Evolutionary conservation across 148 eudicot genomes (phyloP), one percentile per base, ranked within the genome.

Genomic region (Cornus florida): DNA sequence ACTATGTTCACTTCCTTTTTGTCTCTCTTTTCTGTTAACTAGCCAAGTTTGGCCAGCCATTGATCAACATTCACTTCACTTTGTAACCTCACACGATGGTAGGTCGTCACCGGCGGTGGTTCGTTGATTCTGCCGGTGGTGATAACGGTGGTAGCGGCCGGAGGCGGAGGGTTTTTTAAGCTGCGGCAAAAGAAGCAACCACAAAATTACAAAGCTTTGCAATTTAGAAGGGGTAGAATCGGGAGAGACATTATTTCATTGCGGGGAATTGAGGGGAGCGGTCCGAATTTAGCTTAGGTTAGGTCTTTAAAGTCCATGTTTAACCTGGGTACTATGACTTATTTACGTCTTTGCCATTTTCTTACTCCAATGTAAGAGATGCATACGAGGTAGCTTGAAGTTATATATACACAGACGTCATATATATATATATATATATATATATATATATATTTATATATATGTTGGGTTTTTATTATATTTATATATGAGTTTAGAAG

Each of bases 211-310:
- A n/a, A n/a, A n/a, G n/a, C n/a, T n/a, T n/a, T n/a, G n/a, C n/a
- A n/a, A n/a, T n/a, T 82, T n/a, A 35, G 38, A 35, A 35, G 38
- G 38, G 38, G 38, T 2, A 48, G 6, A 90, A 86, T 81, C 64
- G 88, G 87, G 89, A 89, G 89, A 91, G 87, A 69, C 77, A 89
- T 77, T 85, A 85, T 92, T 92, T 94, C 97, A 89, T 88, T 77
- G 92, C 88, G 94, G 97, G 97, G 97, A 89, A 92, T 91, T 89
- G 94, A 91, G 92, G 97, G 94, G 88, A 89, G 86, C 97, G 97
- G 97, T 92, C 97, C 97, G 97, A 92, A 62, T 81, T 83, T 79
- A 83, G 79, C 71, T 66, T 35, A 35, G 38, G 38, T 35, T 35
- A 35, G 38, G 38, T 35, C 4, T 35, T 35, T 35, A 2, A 35